Base-by-base conservation (phyloP, 2,329 filamentous ascomycete species). In the Hypoxylon rubiginosum region DNA sequence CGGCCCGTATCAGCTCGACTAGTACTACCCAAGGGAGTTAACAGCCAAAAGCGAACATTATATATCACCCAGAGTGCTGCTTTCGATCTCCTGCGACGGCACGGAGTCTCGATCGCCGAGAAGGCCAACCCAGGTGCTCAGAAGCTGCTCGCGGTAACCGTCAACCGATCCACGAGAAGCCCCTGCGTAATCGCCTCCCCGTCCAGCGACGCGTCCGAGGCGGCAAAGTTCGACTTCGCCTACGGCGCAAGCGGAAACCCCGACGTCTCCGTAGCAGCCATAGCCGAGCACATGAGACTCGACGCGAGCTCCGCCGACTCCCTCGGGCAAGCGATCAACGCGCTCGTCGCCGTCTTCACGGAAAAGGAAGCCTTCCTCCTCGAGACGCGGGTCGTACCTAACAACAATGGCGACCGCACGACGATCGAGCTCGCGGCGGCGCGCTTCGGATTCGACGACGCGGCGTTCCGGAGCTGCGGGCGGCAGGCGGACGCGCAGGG, bases 371-470 rank as follows among this genome's bases (percentile, higher is more conserved):
- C 89, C 1, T 87, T 91, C 71, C 82, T 87, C 4, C 79, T 91
- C 1, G 84, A 87, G 65, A 83, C 85, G 15, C 79, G 79, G 28
- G 76, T 88, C 64, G 80, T 82, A 1, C 72, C 85, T n/a, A n/a
- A n/a, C 19, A 64, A 75, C 1, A 58, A 73, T 11, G 75, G 80
- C 10, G 21, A 41, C 11, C 36, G 34, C 8, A n/a, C n/a, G n/a
- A 66, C 28, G 69, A 80, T 82, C 17, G 73, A 75, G 1, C 71
- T 91, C 0, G 80, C 85, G 56, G 82, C 83, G 32, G 81, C 80
- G 41, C 81, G 83, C 51, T 86, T 92, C 71, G 86, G 86, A 64
- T 91, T 92, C 79, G 91, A 92, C 77, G 90, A 92, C 78, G 89
- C 90, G 1, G 89, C 90, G 0, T 89, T 86, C 77, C 84, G 85